Base-by-base conservation (phyloP, 768 basidiomycete genomes). In the Lentinula edodes region DNA sequence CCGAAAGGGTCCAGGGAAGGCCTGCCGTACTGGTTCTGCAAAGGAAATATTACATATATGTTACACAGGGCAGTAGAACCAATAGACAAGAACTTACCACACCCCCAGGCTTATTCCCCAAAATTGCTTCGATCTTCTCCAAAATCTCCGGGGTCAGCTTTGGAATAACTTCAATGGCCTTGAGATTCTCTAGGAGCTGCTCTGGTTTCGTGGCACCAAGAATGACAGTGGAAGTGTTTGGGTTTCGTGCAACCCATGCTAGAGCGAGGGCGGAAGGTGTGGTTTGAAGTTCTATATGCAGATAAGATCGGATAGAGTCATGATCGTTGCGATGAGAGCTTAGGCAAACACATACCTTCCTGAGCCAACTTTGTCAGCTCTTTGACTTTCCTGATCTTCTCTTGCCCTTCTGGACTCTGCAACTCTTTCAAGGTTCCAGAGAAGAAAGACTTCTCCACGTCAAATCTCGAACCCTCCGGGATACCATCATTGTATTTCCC, bases 401-500 rank as follows among this genome's bases (percentile, higher is more conserved):
- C 83, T 62, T 82, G 74, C 12, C 88, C 90, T 70, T 86, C 84
- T 13, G 80, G 79, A 13, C 70, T 68, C 64, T 85, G 74, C 45
- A 91, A 79, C 50, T 74, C 73, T 55, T 83, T 80, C 55, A 85
- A 76, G 1, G 77, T 82, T 46, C 76, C 73, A 63, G 84, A 80
- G 79, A 87, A 84, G 48, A 48, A 48, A 23, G 65, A 71, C 1
- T 72, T 61, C 65, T 88, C 84, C 61, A 74, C 83, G 36, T 81
- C 83, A 71, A 86, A 87, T 35, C 92, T 86, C 0, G 90, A 91
- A 58, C 82, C 87, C 6, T 80, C 71, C 0, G 92, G 92, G 66
- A 93, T 79, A 28, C 90, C 88, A 62, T 89, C 77, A 73, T 91
- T 90, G 75, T 89, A 88, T 85, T 82, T 91, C 54, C 91, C 91